These are phyloP conservation scores for Linnemannia hyalina DNA, from an alignment of 192 early-diverging fungal species.

Conservation along the genomic window DNA sequence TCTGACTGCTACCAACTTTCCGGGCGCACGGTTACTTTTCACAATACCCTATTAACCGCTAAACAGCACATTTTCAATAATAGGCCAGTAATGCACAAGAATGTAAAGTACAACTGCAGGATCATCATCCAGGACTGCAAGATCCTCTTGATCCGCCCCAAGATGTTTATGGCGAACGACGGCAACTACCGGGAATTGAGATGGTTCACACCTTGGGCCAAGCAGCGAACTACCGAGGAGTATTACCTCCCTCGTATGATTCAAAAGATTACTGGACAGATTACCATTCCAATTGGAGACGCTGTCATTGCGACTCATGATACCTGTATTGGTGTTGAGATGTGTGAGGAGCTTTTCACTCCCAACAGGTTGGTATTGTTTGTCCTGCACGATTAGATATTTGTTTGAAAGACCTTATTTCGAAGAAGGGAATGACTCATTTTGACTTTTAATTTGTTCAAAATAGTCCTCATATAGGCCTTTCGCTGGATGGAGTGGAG, in stretches of 20 bases:
- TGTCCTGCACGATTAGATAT: no score
- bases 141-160: constrained; percentile 97
- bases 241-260: constrained; percentile 87
- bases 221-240: constrained; percentile 75
- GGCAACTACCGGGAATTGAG: constrained; percentile 97
- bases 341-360: constrained; percentile 98
- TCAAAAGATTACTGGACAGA: constrained; percentile 83
- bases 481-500: constrained; percentile 96
- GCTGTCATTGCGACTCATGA: constrained; percentile 88
- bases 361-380: constrained; percentile 74
- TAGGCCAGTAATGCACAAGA: constrained; percentile 93
- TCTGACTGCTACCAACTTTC: no score
- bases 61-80: background rate
- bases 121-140: constrained; percentile 83
- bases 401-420: constrained; percentile 3
- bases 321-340: constrained; percentile 92
- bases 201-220: constrained; percentile 94
- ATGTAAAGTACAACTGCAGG: constrained; percentile 97
- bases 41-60: background rate
- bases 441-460: background rate
- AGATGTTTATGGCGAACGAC: constrained; percentile 95
- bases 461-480: constrained; percentile 91
- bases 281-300: constrained; percentile 90
- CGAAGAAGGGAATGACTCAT: background rate
- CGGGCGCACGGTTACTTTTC: no score